Evolutionary conservation across 306 rosid genomes (phyloP).

Genomic region (Fragaria iinumae): DNA sequence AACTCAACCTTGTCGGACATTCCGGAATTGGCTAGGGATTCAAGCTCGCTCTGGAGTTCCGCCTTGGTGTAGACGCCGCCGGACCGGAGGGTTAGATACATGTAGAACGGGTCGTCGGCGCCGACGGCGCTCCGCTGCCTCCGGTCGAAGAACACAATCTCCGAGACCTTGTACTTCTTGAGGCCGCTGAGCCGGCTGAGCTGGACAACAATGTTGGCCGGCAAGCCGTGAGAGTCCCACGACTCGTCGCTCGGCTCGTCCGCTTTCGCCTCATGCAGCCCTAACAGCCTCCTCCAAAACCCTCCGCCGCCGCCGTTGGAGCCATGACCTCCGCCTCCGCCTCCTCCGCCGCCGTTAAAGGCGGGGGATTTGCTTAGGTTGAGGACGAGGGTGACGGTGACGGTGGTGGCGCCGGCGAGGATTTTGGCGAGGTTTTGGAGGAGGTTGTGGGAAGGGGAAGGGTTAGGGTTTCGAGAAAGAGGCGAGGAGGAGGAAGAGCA

Average conservation of each 20-base stretch:
- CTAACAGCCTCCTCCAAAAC: conserved; percentile 54
- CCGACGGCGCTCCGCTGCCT: conserved; percentile 40
- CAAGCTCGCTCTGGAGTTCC: conserved; percentile 83
- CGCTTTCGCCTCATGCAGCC: conserved; percentile 48
- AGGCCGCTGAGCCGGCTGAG: conserved; percentile 79
- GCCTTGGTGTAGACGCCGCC: conserved; percentile 77
- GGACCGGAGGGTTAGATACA: conserved; percentile 76
- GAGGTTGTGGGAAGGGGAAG: conserved; percentile 5
- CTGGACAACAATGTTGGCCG: conserved; percentile 75
- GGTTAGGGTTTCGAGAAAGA: conserved; percentile 31
- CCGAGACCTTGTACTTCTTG: conserved; percentile 78
- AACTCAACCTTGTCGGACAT: conserved; percentile 95
- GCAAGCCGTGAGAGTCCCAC: conserved; percentile 88
- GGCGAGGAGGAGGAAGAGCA: conserved; percentile 8
- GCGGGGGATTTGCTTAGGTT: conserved; percentile 30
- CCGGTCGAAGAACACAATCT: conserved; percentile 70
- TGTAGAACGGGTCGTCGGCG: conserved; percentile 76
- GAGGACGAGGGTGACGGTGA: conserved; percentile 42
- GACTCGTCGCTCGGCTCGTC: conserved; percentile 51
- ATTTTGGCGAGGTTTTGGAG: conserved; percentile 50
- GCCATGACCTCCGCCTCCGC: conserved; percentile 34
- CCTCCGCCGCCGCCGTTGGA: conserved; percentile 40
- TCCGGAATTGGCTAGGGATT: conserved; percentile 63
- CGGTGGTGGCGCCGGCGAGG: conserved; percentile 55
- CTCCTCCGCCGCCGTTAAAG: conserved; percentile 24